Percentiles rank a stretch among this genome's conserved stretches.
phyloP scores from a whole-genome alignment of 257 asterid genomes.

The Primulina eburnea region DNA sequence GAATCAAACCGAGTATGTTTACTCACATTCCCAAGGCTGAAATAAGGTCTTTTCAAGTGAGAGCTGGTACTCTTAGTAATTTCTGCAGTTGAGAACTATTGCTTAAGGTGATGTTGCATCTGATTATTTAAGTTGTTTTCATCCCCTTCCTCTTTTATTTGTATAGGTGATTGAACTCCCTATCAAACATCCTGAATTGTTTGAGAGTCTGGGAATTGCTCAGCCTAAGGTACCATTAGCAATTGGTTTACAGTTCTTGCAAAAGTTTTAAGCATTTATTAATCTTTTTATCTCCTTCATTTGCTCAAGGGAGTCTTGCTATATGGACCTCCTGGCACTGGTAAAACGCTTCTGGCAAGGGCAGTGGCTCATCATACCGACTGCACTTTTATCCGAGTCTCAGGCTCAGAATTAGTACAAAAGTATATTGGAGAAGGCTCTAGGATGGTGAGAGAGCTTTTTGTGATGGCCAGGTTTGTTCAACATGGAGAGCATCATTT shows the following conservation, averaged over 20 bases:
- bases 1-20: not conserved
- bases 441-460: conserved; percentile 75
- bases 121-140: not conserved
- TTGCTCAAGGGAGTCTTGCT: conserved; percentile 59
- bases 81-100: not conserved
- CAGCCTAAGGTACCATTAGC: conserved; percentile 56
- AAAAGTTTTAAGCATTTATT: not conserved
- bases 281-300: conserved; percentile 18
- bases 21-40: no score
- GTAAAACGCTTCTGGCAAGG: conserved; percentile 69
- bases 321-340: conserved; percentile 78
- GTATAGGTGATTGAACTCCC: conserved; percentile 71
- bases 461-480: conserved; percentile 75
- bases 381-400: conserved; percentile 68
- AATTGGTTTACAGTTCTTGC: conserved; percentile 13
- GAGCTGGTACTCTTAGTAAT: conserved; percentile 3
- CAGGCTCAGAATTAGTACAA: conserved; percentile 73
- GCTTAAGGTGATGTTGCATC: conserved; percentile 5
- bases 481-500: not conserved
- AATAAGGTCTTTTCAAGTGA: not conserved
- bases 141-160: conserved; percentile 14
- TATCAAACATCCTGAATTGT: conserved; percentile 68
- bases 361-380: conserved; percentile 80
- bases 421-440: conserved; percentile 83
- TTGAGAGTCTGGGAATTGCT: conserved; percentile 80